These are phyloP conservation scores for Onygenales sp. DNA, from an alignment of 2,329 filamentous ascomycete species.

Conservation along the genomic window DNA sequence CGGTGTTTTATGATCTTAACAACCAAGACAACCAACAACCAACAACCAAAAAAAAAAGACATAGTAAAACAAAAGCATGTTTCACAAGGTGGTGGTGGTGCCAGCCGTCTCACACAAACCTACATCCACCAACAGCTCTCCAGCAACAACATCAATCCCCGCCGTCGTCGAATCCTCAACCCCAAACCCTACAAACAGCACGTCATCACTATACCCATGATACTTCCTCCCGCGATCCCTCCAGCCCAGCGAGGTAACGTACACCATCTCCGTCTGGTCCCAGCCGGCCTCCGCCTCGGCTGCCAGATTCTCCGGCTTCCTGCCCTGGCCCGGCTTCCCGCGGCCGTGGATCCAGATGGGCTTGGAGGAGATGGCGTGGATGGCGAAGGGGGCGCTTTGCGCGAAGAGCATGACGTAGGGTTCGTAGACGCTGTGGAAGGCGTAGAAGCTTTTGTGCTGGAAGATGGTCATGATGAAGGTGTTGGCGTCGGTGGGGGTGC, in stretches of 20 bases:
- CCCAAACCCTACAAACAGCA: slow-evolving; percentile 47
- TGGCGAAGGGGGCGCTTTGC: slow-evolving; percentile 39
- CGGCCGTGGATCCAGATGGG: slow-evolving; percentile 51
- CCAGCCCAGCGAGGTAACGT: slow-evolving; percentile 50
- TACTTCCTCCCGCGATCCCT: slow-evolving; percentile 39
- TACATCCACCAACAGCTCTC: slow-evolving; percentile 39
- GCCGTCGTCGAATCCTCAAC: slow-evolving; percentile 44
- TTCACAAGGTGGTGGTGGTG: not conserved
- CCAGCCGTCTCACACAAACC: slow-evolving; percentile 10
- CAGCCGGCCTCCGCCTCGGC: slow-evolving; percentile 4
- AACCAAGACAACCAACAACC: too few relatives aligned
- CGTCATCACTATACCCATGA: slow-evolving; percentile 49
- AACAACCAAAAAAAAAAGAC: too few relatives aligned
- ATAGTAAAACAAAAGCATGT: not conserved
- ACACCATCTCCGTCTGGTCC: slow-evolving; percentile 46
- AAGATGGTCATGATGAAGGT: slow-evolving; percentile 48
- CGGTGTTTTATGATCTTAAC: too few relatives aligned
- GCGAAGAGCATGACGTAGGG: slow-evolving; percentile 47
- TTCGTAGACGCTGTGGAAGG: slow-evolving; percentile 45
- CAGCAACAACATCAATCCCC: slow-evolving; percentile 43
- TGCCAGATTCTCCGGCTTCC: slow-evolving; percentile 13
- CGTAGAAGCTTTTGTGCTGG: slow-evolving; percentile 45
- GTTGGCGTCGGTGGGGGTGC: slow-evolving; percentile 35
- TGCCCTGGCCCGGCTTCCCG: slow-evolving; percentile 15
- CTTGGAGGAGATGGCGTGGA: slow-evolving; percentile 41